Evolutionary conservation across 306 rosid species (phyloP).

Genomic region (Coriaria nepalensis): DNA sequence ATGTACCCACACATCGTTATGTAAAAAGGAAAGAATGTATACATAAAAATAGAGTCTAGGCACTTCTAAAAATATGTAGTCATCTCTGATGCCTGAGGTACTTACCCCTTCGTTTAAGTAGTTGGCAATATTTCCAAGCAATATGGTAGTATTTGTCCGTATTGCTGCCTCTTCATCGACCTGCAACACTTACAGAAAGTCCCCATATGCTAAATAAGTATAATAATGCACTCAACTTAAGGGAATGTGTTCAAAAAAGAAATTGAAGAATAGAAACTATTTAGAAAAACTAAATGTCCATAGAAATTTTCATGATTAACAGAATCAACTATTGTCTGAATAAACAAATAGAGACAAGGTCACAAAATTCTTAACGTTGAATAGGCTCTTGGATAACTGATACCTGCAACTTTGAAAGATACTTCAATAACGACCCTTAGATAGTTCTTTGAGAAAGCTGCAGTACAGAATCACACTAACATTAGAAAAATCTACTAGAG

Average conservation of each 20-base stretch:
- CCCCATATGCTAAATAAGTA: slow-evolving; percentile 9
- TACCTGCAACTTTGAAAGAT: slow-evolving; percentile 98
- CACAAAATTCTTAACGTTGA: no score
- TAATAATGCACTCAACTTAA: not conserved
- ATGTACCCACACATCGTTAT: no score
- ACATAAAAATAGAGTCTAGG: slow-evolving; percentile 8
- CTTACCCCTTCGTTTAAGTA: slow-evolving; percentile 88
- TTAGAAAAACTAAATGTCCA: not conserved
- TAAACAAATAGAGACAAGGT: no score
- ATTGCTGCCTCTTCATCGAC: slow-evolving; percentile 98
- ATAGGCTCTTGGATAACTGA: not conserved
- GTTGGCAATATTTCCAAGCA: slow-evolving; percentile 87
- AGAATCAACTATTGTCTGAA: no score
- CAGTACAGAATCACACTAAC: slow-evolving; percentile 14
- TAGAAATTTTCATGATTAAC: no score
- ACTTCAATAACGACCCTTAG: slow-evolving; percentile 87
- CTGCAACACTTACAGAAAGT: slow-evolving; percentile 30
- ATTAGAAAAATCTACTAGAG: not conserved
- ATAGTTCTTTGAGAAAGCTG: slow-evolving; percentile 95
- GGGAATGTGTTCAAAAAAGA: not conserved
- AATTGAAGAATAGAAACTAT: not conserved
- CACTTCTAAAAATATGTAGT: slow-evolving; percentile 1
- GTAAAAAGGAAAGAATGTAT: no score
- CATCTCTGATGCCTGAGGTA: slow-evolving; percentile 4
- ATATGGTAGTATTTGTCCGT: slow-evolving; percentile 91